Conservation (phyloP, 129 eudicot genomes). For the Cynara cardunculus region DNA sequence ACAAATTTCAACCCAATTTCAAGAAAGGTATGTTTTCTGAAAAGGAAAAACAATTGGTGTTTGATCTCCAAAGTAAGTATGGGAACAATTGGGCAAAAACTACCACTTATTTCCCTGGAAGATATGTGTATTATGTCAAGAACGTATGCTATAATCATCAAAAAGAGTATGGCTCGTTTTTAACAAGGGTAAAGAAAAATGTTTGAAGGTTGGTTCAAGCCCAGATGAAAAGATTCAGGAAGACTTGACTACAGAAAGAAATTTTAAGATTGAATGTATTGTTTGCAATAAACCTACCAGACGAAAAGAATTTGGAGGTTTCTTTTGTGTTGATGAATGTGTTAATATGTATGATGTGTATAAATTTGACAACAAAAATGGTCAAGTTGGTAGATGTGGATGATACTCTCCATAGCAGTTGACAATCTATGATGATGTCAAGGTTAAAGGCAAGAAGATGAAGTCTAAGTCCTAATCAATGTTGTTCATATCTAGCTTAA, state of each 20-base stretch:
- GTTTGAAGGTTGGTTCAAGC: neutral
- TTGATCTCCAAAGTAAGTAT: neutral
- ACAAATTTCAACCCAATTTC: neutral
- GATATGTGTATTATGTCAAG: neutral
- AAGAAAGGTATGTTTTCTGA: neutral
- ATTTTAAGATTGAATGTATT: neutral
- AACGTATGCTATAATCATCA: neutral
- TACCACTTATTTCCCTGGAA: neutral
- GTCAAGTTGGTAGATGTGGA: too few species aligned
- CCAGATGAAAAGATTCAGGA: neutral
- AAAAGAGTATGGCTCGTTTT: neutral
- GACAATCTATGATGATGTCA: too few species aligned
- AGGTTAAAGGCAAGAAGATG: too few species aligned
- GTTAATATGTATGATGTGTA: too few species aligned
- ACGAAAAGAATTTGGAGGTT: neutral
- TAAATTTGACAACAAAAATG: too few species aligned
- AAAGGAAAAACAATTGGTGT: neutral
- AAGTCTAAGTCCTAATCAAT: too few species aligned
- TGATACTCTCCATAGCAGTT: too few species aligned
- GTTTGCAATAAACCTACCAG: neutral
- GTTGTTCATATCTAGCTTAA: too few species aligned
- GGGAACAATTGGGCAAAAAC: neutral
- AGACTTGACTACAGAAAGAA: neutral
- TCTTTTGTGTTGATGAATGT: neutral
- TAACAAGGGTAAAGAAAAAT: neutral